phyloP scores from a whole-genome alignment of 2,329 filamentous ascomycete genomes.

The Claviceps spartinae region DNA sequence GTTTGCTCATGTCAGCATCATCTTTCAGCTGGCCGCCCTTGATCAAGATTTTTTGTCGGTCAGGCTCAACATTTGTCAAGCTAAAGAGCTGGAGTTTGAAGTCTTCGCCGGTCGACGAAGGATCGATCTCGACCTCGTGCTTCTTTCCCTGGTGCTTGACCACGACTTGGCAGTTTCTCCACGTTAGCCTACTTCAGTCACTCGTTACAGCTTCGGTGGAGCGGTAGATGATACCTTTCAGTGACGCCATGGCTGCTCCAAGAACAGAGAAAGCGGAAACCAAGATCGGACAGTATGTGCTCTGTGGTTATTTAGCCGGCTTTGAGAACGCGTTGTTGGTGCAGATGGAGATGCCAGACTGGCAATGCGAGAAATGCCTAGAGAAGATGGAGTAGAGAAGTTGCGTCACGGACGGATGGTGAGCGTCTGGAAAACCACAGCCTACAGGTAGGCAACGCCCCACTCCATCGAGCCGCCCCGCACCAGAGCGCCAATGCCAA shows the following conservation, averaged over 20 bases:
- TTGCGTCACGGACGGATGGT: conserved; percentile 1
- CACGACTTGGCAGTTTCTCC: conserved; percentile 44
- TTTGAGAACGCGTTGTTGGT: not conserved
- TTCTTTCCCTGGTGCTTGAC: conserved; percentile 95
- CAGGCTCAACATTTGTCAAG: conserved; percentile 87
- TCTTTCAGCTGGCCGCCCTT: conserved; percentile 93
- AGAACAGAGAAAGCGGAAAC: not conserved
- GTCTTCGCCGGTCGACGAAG: conserved; percentile 70
- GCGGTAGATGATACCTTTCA: conserved; percentile 31
- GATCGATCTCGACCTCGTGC: conserved; percentile 85
- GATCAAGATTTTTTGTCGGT: conserved; percentile 89
- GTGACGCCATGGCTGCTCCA: conserved; percentile 29
- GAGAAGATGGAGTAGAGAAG: not conserved
- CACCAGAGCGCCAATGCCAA: not conserved
- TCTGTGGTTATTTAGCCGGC: not conserved
- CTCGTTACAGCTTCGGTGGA: conserved; percentile 4
- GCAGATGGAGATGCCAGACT: not conserved
- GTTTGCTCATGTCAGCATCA: conserved; percentile 72
- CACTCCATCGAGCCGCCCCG: not conserved
- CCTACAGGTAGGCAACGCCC: not conserved
- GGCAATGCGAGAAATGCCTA: not conserved
- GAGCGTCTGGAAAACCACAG: not conserved
- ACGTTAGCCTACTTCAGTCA: conserved; percentile 9
- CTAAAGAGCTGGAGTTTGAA: conserved; percentile 96
- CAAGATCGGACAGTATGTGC: not conserved